Conservation (phyloP, 805 yeast species). For the Lachancea sp. region DNA sequence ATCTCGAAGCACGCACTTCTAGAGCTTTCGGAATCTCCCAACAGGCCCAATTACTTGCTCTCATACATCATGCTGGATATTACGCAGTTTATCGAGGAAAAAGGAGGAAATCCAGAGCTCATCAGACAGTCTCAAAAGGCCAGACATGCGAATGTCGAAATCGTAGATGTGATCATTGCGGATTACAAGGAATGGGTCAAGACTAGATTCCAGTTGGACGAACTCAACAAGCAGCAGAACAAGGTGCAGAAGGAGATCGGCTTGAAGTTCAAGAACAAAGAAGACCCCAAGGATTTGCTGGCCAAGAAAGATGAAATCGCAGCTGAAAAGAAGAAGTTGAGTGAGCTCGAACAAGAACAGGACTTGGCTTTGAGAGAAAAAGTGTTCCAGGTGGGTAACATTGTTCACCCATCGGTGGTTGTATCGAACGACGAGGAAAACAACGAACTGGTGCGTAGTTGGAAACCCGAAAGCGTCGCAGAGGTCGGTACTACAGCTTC, state of each 20-base stretch:
- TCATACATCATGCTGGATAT: slow-evolving; percentile 72
- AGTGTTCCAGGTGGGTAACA: slow-evolving; percentile 87
- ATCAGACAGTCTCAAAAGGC: slow-evolving; percentile 86
- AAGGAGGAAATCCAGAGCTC: slow-evolving; percentile 91
- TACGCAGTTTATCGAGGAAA: slow-evolving; percentile 84
- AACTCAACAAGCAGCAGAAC: slow-evolving; percentile 80
- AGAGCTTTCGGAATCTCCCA: not conserved
- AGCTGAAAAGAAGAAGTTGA: slow-evolving; percentile 60
- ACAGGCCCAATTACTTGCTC: not conserved
- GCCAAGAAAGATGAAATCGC: slow-evolving; percentile 72
- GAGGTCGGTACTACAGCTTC: slow-evolving; percentile 61
- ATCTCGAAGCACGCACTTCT: not conserved
- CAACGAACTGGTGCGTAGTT: slow-evolving; percentile 78
- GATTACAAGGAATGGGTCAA: slow-evolving; percentile 92
- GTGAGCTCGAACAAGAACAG: slow-evolving; percentile 67
- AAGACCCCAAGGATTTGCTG: slow-evolving; percentile 81
- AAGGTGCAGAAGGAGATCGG: slow-evolving; percentile 92
- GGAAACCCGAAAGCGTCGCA: slow-evolving; percentile 72
- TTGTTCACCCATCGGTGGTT: slow-evolving; percentile 88
- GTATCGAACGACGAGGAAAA: slow-evolving; percentile 83
- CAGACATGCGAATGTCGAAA: slow-evolving; percentile 89
- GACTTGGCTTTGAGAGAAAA: slow-evolving; percentile 69
- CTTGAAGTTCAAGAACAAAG: slow-evolving; percentile 85
- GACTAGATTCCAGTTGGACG: slow-evolving; percentile 85
- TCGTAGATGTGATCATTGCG: slow-evolving; percentile 89